phyloP scores from a whole-genome alignment of 768 basidiomycete genomes.

The Psilocybe sp. region DNA sequence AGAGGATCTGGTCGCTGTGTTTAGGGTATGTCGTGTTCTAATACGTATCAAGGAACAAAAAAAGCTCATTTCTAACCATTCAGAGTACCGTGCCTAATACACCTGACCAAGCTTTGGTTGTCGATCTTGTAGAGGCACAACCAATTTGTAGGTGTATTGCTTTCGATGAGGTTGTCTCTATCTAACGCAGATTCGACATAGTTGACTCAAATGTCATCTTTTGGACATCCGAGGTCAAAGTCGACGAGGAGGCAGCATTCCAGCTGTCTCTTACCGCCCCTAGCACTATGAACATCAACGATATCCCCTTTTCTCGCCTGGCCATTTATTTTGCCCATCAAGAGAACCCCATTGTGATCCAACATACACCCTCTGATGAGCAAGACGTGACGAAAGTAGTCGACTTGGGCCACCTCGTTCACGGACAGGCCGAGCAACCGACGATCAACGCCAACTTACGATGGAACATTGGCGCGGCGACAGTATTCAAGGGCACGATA shows the following conservation, averaged over 20 bases:
- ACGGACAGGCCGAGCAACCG: constrained; percentile 8
- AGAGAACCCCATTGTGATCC: constrained; percentile 48
- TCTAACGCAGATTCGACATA: constrained; percentile 24
- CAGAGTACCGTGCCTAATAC: constrained; percentile 72
- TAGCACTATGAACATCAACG: constrained; percentile 41
- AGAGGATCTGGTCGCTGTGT: constrained; percentile 69
- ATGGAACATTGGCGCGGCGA: constrained; percentile 52
- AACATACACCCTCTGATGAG: constrained; percentile 30
- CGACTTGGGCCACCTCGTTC: constrained; percentile 40
- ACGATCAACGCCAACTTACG: constrained; percentile 42
- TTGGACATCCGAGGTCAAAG: constrained; percentile 61
- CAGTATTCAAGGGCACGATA: constrained; percentile 64
- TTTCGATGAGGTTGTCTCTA: not conserved
- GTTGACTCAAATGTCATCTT: constrained; percentile 70
- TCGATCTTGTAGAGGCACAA: constrained; percentile 63
- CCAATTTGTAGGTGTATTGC: constrained; percentile 51
- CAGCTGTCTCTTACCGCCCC: constrained; percentile 69
- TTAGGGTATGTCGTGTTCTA: constrained; percentile 48
- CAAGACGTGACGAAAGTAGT: constrained; percentile 30
- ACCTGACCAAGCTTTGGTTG: constrained; percentile 50
- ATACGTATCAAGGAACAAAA: not conserved
- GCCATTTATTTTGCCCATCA: constrained; percentile 54
- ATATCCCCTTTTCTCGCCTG: constrained; percentile 61
- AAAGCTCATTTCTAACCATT: not conserved
- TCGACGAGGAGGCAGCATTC: constrained; percentile 66